Evolutionary conservation across 2,329 filamentous ascomycete species (phyloP).

Genomic region (Coniella lustricola): DNA sequence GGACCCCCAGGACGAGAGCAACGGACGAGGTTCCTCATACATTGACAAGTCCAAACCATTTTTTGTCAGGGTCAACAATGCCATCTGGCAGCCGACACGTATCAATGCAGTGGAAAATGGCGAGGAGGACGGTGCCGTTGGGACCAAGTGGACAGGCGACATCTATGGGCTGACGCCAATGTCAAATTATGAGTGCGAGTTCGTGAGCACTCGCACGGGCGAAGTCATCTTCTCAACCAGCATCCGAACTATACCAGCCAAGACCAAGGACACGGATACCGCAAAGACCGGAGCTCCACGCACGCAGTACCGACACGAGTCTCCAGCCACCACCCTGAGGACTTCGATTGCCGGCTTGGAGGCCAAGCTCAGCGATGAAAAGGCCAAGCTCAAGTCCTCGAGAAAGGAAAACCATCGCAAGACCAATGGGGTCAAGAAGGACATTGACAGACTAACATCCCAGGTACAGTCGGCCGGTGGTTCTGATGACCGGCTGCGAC

Average conservation of each 20-base stretch:
- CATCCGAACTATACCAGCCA: constrained; percentile 56
- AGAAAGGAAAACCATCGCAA: constrained; percentile 70
- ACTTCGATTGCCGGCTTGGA: constrained; percentile 70
- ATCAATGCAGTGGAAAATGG: constrained; percentile 47
- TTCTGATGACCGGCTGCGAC: constrained; percentile 67
- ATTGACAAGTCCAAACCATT: constrained; percentile 69
- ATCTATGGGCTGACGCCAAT: constrained; percentile 63
- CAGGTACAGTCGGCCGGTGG: constrained; percentile 63
- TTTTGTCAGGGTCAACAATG: constrained; percentile 71
- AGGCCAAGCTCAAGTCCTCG: constrained; percentile 59
- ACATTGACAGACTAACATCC: constrained; percentile 62
- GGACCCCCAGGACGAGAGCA: constrained; percentile 28
- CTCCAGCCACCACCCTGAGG: constrained; percentile 67
- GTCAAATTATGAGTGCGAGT: constrained; percentile 73
- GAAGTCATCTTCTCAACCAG: constrained; percentile 64
- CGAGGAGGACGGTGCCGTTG: constrained; percentile 29
- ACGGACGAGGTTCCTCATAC: constrained; percentile 35
- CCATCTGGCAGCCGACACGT: constrained; percentile 70
- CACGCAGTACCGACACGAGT: constrained; percentile 60
- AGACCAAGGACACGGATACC: constrained; percentile 33
- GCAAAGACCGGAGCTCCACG: constrained; percentile 41
- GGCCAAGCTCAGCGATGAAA: constrained; percentile 62
- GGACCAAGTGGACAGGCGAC: constrained; percentile 60
- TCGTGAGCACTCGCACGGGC: constrained; percentile 61
- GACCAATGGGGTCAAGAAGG: constrained; percentile 60